Evolutionary conservation across 1,284 basidiomycete species (phyloP).

Genomic region (Lignosus rhinocerotis): DNA sequence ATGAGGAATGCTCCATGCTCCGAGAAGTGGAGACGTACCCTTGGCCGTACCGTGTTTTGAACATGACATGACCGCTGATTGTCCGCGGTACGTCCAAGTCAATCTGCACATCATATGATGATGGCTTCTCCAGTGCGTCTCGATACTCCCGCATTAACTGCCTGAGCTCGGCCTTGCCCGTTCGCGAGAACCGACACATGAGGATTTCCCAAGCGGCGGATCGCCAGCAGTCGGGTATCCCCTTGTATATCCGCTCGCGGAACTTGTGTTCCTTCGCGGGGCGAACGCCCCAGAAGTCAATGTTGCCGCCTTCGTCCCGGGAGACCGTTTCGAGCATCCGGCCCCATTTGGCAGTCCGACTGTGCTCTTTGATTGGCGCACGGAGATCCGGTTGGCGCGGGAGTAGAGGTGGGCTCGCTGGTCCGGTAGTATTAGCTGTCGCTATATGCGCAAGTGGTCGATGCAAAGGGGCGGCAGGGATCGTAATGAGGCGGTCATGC

Average conservation of each 20-base stretch:
- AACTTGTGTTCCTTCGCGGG: slow-evolving; percentile 65
- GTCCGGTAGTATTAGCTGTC: slow-evolving; percentile 43
- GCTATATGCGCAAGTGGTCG: slow-evolving; percentile 57
- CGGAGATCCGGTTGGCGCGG: slow-evolving; percentile 43
- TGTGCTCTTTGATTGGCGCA: slow-evolving; percentile 61
- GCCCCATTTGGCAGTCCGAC: slow-evolving; percentile 84
- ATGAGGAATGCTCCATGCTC: slow-evolving; percentile 7
- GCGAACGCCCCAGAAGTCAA: slow-evolving; percentile 72
- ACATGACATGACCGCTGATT: slow-evolving; percentile 93
- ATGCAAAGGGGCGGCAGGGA: slow-evolving; percentile 62
- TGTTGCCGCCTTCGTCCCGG: slow-evolving; percentile 77
- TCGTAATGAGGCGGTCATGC: slow-evolving; percentile 74
- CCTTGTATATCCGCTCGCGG: slow-evolving; percentile 85
- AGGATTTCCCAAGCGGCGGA: slow-evolving; percentile 89
- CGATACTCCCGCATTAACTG: slow-evolving; percentile 57
- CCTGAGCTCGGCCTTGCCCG: slow-evolving; percentile 44
- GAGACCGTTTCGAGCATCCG: slow-evolving; percentile 76
- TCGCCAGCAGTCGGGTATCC: slow-evolving; percentile 95
- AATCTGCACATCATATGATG: slow-evolving; percentile 93
- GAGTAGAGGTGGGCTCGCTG: slow-evolving; percentile 32
- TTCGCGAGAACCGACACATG: slow-evolving; percentile 51
- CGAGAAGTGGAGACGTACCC: slow-evolving; percentile 57
- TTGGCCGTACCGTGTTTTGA: slow-evolving; percentile 93
- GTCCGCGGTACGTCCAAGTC: slow-evolving; percentile 98
- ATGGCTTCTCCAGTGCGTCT: slow-evolving; percentile 74